Percentiles rank a stretch among this genome's conserved stretches.
Conservation (phyloP, 1,284 basidiomycete species). For the Apiotrichum domesticum region DNA sequence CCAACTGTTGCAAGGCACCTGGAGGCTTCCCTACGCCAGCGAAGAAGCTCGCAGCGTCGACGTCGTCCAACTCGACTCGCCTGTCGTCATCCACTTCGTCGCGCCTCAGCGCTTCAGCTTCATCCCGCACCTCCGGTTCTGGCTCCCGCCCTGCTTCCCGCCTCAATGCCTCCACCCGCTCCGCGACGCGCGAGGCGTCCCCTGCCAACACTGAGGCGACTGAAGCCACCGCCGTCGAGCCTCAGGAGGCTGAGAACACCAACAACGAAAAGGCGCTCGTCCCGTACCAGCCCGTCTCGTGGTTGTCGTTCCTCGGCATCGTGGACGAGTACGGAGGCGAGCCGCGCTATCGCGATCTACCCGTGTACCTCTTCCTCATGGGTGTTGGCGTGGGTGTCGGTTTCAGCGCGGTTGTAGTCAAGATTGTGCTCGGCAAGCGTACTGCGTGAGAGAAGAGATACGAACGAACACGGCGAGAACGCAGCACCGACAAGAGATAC, state of each 20-base stretch:
- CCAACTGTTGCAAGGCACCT: not conserved
- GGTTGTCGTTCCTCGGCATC: conserved; percentile 6
- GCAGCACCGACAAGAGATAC: no score
- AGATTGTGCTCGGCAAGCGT: not conserved
- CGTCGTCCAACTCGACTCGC: not conserved
- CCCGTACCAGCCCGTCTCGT: not conserved
- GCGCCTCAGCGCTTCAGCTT: not conserved
- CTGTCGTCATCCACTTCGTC: not conserved
- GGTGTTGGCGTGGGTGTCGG: conserved; percentile 15
- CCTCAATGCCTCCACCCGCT: not conserved
- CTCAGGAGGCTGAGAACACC: not conserved
- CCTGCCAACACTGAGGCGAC: not conserved
- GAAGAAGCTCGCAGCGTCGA: not conserved
- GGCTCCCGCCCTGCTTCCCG: not conserved
- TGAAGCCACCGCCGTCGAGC: not conserved
- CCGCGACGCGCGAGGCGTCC: not conserved
- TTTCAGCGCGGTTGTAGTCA: conserved; percentile 10
- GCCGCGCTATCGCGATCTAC: conserved; percentile 9
- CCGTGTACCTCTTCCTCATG: conserved; percentile 13
- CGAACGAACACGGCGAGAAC: no score
- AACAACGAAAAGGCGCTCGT: not conserved
- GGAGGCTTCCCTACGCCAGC: not conserved
- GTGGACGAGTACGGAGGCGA: conserved; percentile 5
- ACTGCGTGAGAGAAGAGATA: no score
- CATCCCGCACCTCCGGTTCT: not conserved